These are phyloP conservation scores for Scenedesmus sp. DNA, from an alignment of 163 green algal species.

Conservation along the genomic window DNA sequence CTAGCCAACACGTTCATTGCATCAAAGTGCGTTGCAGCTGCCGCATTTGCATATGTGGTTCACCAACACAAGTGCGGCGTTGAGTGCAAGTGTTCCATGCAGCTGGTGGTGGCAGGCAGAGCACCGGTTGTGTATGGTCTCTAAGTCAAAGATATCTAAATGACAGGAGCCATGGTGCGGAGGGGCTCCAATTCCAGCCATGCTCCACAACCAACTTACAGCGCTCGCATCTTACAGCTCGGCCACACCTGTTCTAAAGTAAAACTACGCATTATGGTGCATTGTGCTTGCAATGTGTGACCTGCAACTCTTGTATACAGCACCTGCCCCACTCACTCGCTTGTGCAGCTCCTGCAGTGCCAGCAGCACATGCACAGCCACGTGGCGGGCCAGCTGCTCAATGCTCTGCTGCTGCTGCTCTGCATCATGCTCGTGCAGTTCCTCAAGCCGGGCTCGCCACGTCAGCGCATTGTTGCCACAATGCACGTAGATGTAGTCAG, in stretches of 20 bases:
- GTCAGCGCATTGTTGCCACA: background rate
- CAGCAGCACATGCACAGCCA: slow-evolving; percentile 34
- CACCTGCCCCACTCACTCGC: background rate
- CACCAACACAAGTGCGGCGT: too few species aligned
- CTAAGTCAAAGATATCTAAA: background rate
- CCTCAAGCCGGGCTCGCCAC: background rate
- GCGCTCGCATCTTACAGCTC: too few species aligned
- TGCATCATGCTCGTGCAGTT: background rate
- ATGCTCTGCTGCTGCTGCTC: slow-evolving; percentile 7
- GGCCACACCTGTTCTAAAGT: too few species aligned
- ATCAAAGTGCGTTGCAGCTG: background rate
- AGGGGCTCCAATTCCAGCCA: too few species aligned
- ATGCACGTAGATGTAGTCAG: slow-evolving; percentile 28
- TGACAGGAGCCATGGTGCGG: background rate
- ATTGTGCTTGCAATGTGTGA: too few species aligned
- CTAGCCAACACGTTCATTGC: background rate
- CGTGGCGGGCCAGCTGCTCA: slow-evolving; percentile 15
- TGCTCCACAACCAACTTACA: too few species aligned
- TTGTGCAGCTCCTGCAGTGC: slow-evolving; percentile 13
- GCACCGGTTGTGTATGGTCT: too few species aligned
- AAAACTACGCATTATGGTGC: too few species aligned
- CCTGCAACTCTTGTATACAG: background rate
- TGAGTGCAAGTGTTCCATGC: too few species aligned
- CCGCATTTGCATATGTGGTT: background rate
- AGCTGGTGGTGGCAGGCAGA: too few species aligned